Evolutionary conservation across 2,329 filamentous ascomycete genomes (phyloP), one percentile per base, ranked within the genome.

Genomic region (Diaporthe velutina): DNA sequence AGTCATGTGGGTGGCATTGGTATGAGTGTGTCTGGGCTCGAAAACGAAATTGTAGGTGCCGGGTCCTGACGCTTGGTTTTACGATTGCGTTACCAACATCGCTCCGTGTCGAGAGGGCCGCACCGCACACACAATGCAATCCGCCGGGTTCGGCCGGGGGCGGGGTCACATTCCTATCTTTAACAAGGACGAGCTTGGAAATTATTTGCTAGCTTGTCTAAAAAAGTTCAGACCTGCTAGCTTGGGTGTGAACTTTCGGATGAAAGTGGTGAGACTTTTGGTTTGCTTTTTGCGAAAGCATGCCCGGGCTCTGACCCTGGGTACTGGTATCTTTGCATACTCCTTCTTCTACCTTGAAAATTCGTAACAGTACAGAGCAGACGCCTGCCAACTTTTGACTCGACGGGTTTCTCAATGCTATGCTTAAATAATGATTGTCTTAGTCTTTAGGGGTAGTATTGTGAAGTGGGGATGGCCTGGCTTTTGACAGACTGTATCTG

Each of bases 11-110:
- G 7, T 42, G 40, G 17, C 5, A 42, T 42, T 42, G 5, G 15
- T 42, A 19, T 42, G 6, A 42, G 19, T 17, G 3, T 42, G 10
- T 48, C 7, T 48, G 1, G 19, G 42, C 3, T 7, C 8, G 2
- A 17, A 48, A 48, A 7, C 8, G 42, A 17, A 22, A 0, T 22
- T 22, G 1, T 48, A 22, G 17, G 17, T 22, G 19, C 42, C 19
- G 13, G 22, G 42, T 22, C 1, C 7, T 22, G 7, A 8, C 17
- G 8, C 4, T 4, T 0, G 22, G 0, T 8, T 19, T 8, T 4
- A 48, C 17, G 42, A 22, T 10, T 22, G 42, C 22, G 42, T 5
- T 48, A 19, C 42, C 2, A 3, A 48, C 42, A 66, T 66, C 0
- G 60, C 42, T 66, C n/a, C 30, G 42, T 35, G 60, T 64, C 40